These are phyloP conservation scores for Diaporthe aspalathi DNA, from an alignment of 2,329 filamentous ascomycete genomes.

Conservation along the genomic window DNA sequence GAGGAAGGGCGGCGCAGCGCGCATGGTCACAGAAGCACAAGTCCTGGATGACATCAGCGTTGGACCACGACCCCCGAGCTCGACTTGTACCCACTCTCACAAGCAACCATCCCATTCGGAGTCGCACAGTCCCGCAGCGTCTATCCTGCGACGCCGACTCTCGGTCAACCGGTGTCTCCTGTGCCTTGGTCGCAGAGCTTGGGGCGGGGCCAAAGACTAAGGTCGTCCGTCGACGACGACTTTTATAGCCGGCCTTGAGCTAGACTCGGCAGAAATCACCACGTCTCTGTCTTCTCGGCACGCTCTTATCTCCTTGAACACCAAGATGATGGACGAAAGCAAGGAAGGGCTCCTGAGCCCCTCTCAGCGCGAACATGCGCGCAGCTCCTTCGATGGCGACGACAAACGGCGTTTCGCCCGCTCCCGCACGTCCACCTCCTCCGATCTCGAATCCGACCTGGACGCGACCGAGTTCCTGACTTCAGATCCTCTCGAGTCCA, in stretches of 20 bases:
- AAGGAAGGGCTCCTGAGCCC: conserved; percentile 38
- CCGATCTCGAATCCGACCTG: conserved; percentile 46
- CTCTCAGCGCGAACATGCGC: conserved; percentile 27
- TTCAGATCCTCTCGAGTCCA: conserved; percentile 39
- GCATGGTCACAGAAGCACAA: conserved; percentile 12
- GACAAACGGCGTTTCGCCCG: conserved; percentile 1
- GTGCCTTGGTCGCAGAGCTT: background rate
- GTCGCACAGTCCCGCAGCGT: background rate
- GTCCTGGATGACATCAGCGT: conserved; percentile 18
- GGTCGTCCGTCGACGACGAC: background rate
- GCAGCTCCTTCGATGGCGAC: conserved; percentile 13
- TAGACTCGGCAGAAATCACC: background rate
- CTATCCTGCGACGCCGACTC: background rate
- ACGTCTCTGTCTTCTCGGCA: background rate
- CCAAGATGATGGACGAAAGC: conserved; percentile 35
- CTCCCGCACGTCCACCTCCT: conserved; percentile 38
- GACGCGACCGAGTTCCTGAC: conserved; percentile 49
- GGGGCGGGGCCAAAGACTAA: background rate
- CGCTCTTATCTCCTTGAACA: background rate
- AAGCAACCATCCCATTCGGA: background rate
- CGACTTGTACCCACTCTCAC: background rate
- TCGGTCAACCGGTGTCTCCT: background rate
- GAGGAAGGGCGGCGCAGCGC: conserved; percentile 24
- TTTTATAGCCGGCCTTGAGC: background rate
- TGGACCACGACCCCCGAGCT: background rate